Base-by-base conservation (phyloP, 805 yeast genomes). In the Metschnikowia picachoensis region DNA sequence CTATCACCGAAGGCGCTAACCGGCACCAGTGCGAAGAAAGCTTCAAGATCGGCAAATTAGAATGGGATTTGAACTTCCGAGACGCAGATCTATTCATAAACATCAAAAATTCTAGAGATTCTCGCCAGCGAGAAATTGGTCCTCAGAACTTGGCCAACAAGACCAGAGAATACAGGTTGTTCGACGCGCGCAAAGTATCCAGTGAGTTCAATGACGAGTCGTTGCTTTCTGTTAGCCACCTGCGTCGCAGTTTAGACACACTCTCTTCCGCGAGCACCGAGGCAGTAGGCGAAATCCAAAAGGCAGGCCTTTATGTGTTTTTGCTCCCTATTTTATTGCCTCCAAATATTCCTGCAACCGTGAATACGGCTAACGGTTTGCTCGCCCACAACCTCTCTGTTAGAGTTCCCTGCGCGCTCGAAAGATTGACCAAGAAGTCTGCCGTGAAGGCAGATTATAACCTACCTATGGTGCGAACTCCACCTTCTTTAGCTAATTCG, bases 301-400 rank as follows among this genome's bases (percentile, higher is more conserved):
- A 76, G 51, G 79, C 91, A 1, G 95, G 95, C 17, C 77, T 82
- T 53, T 86, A 86, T 57, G 76, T 85, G 2, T 86, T 83, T 56
- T 60, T 83, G 15, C 60, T 85, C 6, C 92, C 94, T 0, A 67
- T 82, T 0, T 62, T 79, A 6, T 74, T 84, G 43, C 85, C 88
- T 0, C 71, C 78, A 25, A 74, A 73, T 46, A 76, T 83, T 1
- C 87, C 92, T 0, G 87, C 86, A 41, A 63, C 87, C 0, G 68
- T 81, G 12, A 59, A 64, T 6, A 74, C 85, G 1, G 72, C 80
- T 9, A 68, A 76, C 48, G 80, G 85, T 1, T 58, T 72, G 4
- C 63, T 81, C 9, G 49, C 53, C 1, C 85, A 81, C 57, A 59
- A 56, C 2, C 58, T 79, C 16, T 58, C 50, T 4, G 59, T 77